Evolutionary conservation across 768 basidiomycete species (phyloP).

Genomic region (Lepiota venenata): DNA sequence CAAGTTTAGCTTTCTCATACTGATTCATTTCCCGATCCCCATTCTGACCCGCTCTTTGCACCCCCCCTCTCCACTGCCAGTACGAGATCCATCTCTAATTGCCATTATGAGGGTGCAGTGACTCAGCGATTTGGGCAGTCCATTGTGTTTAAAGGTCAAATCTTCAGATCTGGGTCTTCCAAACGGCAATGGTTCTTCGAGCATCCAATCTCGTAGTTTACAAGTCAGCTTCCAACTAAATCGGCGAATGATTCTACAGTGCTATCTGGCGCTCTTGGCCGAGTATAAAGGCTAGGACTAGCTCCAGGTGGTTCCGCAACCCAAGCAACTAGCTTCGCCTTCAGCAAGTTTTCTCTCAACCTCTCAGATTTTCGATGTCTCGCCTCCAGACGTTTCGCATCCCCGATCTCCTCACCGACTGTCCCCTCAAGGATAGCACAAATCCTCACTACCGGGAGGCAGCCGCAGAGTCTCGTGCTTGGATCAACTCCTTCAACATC

Average conservation of each 20-base stretch:
- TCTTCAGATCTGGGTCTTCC: slow-evolving; percentile 5
- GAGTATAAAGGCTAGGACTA: slow-evolving; percentile 6
- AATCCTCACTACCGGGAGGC: slow-evolving; percentile 58
- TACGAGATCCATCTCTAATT: slow-evolving; percentile 9
- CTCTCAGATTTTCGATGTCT: slow-evolving; percentile 15
- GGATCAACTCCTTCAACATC: slow-evolving; percentile 59
- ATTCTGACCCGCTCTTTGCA: slow-evolving; percentile 7
- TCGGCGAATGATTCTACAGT: not conserved
- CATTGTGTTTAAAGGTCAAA: slow-evolving; percentile 3
- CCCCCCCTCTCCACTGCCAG: not conserved
- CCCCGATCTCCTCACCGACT: slow-evolving; percentile 51
- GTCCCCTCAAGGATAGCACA: slow-evolving; percentile 42
- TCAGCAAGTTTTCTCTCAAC: slow-evolving; percentile 13
- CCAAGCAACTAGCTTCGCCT: slow-evolving; percentile 13
- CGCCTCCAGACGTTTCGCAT: slow-evolving; percentile 39
- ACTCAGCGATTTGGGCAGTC: slow-evolving; percentile 1
- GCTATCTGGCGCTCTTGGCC: not conserved
- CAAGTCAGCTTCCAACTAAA: slow-evolving; percentile 11
- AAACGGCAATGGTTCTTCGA: not conserved
- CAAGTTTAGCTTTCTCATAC: not conserved
- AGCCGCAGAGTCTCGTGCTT: slow-evolving; percentile 53
- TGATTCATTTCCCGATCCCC: slow-evolving; percentile 5
- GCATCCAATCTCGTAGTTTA: slow-evolving; percentile 6
- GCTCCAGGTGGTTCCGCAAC: slow-evolving; percentile 1
- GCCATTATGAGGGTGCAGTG: not conserved